Conservation (phyloP, 139 green algal genomes). For the Pycnococcus provasolii region DNA sequence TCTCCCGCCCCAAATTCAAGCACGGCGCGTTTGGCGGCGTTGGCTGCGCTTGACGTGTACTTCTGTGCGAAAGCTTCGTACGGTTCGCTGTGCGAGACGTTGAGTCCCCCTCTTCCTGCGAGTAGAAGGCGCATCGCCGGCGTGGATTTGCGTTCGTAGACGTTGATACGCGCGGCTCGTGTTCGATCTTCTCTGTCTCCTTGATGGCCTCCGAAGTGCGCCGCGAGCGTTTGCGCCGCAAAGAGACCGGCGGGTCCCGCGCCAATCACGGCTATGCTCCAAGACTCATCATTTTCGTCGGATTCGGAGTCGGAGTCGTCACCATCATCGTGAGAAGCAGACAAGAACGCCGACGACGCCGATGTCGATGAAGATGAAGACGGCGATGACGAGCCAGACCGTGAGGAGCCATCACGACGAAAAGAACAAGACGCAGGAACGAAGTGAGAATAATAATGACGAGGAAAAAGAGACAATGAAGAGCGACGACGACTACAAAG, state of each 20-base stretch:
- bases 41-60: not conserved
- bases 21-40: not conserved
- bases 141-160: not conserved
- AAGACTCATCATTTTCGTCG: not conserved
- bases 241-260: not conserved
- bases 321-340: not conserved
- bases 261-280: not conserved
- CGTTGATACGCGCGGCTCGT: not conserved
- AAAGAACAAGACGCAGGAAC: conserved; percentile 1
- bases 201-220: not conserved
- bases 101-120: not conserved
- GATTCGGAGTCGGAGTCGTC: not conserved
- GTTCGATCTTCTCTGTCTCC: not conserved
- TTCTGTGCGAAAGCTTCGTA: not conserved
- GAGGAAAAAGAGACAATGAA: not conserved
- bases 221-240: not conserved
- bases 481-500: not conserved
- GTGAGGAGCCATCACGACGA: no score
- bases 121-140: not conserved
- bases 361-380: not conserved
- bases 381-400: not conserved
- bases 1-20: not conserved
- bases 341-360: not conserved
- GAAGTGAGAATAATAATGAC: not conserved
- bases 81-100: not conserved